A percentile compares a stretch with the other conserved stretches of the same genome.
phyloP scores from a whole-genome alignment of 805 yeast genomes.

The Lipomyces oligophaga region DNA sequence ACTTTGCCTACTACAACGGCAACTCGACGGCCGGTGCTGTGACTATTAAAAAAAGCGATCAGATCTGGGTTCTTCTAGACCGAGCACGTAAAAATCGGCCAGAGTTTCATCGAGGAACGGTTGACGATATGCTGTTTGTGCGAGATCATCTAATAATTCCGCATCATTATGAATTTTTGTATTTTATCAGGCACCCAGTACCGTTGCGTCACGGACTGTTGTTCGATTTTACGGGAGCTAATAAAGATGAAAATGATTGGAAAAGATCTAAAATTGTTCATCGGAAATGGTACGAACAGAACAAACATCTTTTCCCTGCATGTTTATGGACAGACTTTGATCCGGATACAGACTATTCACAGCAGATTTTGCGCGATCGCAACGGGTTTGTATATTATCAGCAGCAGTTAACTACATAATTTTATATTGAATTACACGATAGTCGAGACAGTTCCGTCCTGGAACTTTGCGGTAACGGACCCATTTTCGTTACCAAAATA shows the following conservation, averaged over 20 bases:
- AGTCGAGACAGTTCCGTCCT: conserved; percentile 15
- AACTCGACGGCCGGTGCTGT: conserved; percentile 27
- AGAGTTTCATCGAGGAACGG: conserved; percentile 34
- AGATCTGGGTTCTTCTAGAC: conserved; percentile 33
- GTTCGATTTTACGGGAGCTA: conserved; percentile 30
- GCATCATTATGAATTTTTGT: conserved; percentile 34
- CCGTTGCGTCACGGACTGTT: conserved; percentile 31
- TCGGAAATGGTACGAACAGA: conserved; percentile 33
- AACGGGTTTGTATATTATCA: conserved; percentile 28
- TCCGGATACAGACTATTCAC: conserved; percentile 33
- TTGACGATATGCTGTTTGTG: conserved; percentile 35
- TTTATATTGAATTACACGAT: conserved; percentile 6
- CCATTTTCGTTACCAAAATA: conserved; percentile 90
- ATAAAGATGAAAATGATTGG: conserved; percentile 11
- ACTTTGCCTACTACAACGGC: conserved; percentile 33
- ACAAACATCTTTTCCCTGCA: conserved; percentile 36
- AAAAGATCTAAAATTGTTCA: conserved; percentile 32
- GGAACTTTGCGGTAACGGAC: conserved; percentile 37
- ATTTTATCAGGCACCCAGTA: conserved; percentile 30
- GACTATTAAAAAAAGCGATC: conserved; percentile 32
- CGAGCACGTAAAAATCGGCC: conserved; percentile 29
- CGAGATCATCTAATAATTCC: conserved; percentile 35
- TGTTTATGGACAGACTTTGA: conserved; percentile 35
- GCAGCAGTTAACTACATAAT: conserved; percentile 4
- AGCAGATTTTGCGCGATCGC: conserved; percentile 29